Conservation (phyloP, 768 basidiomycete species). For the Suillus plorans region DNA sequence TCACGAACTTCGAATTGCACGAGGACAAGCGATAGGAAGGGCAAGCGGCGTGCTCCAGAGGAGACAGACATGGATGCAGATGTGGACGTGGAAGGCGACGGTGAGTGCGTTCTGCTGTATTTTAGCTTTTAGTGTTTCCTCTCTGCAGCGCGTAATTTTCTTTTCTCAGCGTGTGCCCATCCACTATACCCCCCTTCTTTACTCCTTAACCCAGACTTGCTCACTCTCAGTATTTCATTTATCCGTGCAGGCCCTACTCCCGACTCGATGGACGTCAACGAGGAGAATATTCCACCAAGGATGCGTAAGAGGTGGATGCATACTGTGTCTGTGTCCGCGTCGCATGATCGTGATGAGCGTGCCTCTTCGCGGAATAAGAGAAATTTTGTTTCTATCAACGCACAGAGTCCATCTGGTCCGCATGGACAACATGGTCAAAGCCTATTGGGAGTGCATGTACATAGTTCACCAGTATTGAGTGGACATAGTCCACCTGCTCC, state of each 20-base stretch:
- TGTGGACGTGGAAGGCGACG: conserved; percentile 18
- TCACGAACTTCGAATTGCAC: background rate
- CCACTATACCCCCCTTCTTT: too few species aligned
- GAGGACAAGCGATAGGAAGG: conserved; percentile 18
- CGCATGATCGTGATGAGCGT: background rate
- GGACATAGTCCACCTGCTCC: conserved; percentile 4
- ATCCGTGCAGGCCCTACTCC: conserved; percentile 5
- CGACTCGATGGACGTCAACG: conserved; percentile 18
- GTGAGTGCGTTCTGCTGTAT: conserved; percentile 16
- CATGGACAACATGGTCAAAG: background rate
- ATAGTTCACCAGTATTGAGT: background rate
- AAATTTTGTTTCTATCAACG: background rate
- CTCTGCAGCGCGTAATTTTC: background rate
- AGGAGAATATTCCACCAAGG: conserved; percentile 56
- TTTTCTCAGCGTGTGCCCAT: background rate
- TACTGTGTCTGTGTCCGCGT: background rate
- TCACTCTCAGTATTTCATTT: background rate
- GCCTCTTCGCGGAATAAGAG: background rate
- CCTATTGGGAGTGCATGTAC: background rate
- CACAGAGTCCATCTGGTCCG: background rate
- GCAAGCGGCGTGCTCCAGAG: conserved; percentile 23
- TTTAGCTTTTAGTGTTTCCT: background rate
- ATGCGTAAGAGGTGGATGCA: conserved; percentile 53
- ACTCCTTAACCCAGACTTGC: background rate
- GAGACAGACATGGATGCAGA: conserved; percentile 9